phyloP scores from a whole-genome alignment of 1,284 basidiomycete species.

The Coriolopsis trogii region DNA sequence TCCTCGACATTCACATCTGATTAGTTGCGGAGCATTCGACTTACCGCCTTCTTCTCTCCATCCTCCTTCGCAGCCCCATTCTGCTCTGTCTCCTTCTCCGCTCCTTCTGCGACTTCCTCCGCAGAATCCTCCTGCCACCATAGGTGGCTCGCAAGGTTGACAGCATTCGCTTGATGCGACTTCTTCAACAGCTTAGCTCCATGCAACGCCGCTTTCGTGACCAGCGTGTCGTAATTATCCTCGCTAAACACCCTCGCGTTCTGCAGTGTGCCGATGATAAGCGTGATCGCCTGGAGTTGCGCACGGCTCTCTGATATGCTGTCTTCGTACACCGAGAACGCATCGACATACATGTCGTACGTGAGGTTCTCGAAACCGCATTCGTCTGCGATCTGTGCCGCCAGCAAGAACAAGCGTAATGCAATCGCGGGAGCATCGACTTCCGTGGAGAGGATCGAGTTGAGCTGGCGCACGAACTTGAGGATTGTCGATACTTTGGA shows the following conservation, averaged over 20 bases:
- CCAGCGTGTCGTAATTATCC: constrained; percentile 94
- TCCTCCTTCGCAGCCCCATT: constrained; percentile 45
- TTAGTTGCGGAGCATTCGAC: too few species aligned
- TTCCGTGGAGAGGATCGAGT: constrained; percentile 87
- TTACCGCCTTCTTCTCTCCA: constrained; percentile 61
- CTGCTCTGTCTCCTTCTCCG: constrained; percentile 40
- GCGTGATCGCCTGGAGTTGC: constrained; percentile 90
- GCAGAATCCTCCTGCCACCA: constrained; percentile 86
- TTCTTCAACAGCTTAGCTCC: constrained; percentile 95
- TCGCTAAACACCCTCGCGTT: constrained; percentile 83
- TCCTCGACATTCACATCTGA: not conserved
- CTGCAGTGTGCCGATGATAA: constrained; percentile 88
- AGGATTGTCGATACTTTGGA: constrained; percentile 81
- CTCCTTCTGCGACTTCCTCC: constrained; percentile 35
- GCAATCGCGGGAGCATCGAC: constrained; percentile 91
- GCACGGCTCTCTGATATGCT: constrained; percentile 91
- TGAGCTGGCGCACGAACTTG: constrained; percentile 91
- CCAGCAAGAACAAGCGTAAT: constrained; percentile 90
- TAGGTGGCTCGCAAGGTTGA: constrained; percentile 92
- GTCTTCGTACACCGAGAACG: constrained; percentile 95
- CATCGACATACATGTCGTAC: constrained; percentile 95
- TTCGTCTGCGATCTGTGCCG: constrained; percentile 90
- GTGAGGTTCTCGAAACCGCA: constrained; percentile 92
- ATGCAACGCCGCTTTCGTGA: constrained; percentile 94
- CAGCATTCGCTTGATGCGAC: constrained; percentile 92